phyloP scores from a whole-genome alignment of 2,329 filamentous ascomycete species.

The Claviceps africana region DNA sequence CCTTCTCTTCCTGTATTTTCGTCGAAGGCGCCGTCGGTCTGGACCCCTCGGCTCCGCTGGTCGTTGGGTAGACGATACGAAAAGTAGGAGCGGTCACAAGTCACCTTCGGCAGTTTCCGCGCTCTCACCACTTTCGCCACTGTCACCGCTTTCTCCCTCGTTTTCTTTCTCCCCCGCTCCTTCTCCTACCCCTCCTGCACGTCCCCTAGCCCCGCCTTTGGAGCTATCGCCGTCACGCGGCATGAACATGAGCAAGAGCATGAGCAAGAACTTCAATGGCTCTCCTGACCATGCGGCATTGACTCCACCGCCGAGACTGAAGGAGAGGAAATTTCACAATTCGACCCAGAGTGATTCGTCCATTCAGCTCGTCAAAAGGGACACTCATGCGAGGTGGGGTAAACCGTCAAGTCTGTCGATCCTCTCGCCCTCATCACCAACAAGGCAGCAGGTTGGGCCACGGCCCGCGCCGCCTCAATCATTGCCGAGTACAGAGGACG shows the following conservation, averaged over 20 bases:
- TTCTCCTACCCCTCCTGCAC: neutral
- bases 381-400: slow-evolving; percentile 3
- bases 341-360: slow-evolving; percentile 2
- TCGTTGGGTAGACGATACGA: neutral
- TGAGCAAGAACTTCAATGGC: neutral
- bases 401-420: slow-evolving; percentile 2
- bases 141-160: neutral
- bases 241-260: neutral
- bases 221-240: neutral
- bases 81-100: neutral
- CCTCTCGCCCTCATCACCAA: neutral
- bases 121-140: neutral
- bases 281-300: neutral
- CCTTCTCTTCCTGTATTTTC: neutral
- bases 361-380: neutral
- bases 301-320: slow-evolving; percentile 4
- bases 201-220: neutral
- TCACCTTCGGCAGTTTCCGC: neutral
- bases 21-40: neutral
- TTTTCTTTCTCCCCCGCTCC: neutral
- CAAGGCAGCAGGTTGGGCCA: neutral
- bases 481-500: neutral
- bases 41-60: neutral
- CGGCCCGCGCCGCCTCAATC: neutral
- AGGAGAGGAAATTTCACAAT: slow-evolving; percentile 2